Evolutionary conservation across 23 red algal genomes (phyloP).

Genomic region (Cyanidium caldarium): DNA sequence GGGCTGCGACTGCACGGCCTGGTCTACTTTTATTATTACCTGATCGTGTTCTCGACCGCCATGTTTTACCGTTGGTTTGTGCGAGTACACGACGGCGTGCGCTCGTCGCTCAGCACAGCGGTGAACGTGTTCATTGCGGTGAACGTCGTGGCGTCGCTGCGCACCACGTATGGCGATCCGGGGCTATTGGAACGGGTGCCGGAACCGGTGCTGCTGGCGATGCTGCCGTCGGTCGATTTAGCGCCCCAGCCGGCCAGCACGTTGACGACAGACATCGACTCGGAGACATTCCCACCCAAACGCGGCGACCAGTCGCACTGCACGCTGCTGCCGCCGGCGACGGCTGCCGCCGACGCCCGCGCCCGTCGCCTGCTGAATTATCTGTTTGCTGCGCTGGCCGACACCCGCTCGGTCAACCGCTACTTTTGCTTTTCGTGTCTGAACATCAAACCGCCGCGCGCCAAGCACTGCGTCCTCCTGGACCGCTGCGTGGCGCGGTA

Average conservation of each 20-base stretch:
- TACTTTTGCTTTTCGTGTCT: slow-evolving; percentile 23
- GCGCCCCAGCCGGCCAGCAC: no score
- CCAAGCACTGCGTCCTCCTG: slow-evolving; percentile 67
- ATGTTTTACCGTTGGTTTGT: neutral
- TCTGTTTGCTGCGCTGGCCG: neutral
- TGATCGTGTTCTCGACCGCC: neutral
- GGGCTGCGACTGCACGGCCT: neutral
- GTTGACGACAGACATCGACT: no score
- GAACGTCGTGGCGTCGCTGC: neutral
- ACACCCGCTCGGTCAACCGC: neutral
- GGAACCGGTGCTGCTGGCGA: neutral
- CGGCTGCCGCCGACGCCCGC: neutral
- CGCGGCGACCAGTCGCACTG: neutral
- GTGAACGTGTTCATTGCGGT: neutral
- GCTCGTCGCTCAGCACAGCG: neutral
- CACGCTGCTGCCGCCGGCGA: neutral
- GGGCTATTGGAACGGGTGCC: neutral
- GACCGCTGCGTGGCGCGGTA: slow-evolving; percentile 62
- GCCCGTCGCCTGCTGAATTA: neutral
- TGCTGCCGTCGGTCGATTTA: neutral
- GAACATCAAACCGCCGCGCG: slow-evolving; percentile 59
- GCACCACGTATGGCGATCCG: neutral
- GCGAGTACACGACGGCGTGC: neutral
- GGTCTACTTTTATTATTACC: slow-evolving; percentile 2
- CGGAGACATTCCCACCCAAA: no score